Evolutionary conservation across 1,284 basidiomycete species (phyloP), one percentile per base, ranked within the genome.

Genomic region (Chalciporus sp.): DNA sequence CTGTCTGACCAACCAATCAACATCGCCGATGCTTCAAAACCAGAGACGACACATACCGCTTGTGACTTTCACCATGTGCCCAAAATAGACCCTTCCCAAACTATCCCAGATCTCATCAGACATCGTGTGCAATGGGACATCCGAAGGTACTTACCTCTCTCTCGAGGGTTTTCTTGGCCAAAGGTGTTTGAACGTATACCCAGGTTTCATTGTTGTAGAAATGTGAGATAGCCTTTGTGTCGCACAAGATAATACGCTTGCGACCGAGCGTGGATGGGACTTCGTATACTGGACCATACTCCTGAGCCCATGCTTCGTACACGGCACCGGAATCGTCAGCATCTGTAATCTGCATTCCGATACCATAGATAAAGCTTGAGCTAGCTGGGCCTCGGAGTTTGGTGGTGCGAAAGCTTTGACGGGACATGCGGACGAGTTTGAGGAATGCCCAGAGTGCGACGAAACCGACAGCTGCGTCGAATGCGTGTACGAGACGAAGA

Each of bases 211-310:
- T 76, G 0, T 76, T 65, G 56, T 81, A 79, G 50, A 83, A 81
- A 56, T 85, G 79, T 0, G 74, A 67, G 35, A 80, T 71, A 0
- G 83, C 83, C 61, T 77, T 83, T 1, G 81, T 76, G 59, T 85
- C 83, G 31, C 70, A 72, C 17, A 86, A 60, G 16, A 83, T 61
- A 29, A 84, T 64, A 26, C 67, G 66, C 1, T 60, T 68, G 0
- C 61, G 59, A 1, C 81, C 80, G n/a, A 85, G 62, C 0, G 70
- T 63, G 0, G 69, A 67, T 1, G 81, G 77, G 10, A 80, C 59
- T 33, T 66, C 58, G 58, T 69, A 84, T 0, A 74, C 79, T 1
- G 73, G 59, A 1, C 84, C 83, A 3, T 58, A 62, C 20, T 49
- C 49, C n/a, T 19, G 45, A 0, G 57, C 60, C 62, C 65, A 66